Percentiles rank a stretch among this genome's conserved stretches.
Conservation (phyloP, 768 basidiomycete species). For the Hemileccinum impolitum region DNA sequence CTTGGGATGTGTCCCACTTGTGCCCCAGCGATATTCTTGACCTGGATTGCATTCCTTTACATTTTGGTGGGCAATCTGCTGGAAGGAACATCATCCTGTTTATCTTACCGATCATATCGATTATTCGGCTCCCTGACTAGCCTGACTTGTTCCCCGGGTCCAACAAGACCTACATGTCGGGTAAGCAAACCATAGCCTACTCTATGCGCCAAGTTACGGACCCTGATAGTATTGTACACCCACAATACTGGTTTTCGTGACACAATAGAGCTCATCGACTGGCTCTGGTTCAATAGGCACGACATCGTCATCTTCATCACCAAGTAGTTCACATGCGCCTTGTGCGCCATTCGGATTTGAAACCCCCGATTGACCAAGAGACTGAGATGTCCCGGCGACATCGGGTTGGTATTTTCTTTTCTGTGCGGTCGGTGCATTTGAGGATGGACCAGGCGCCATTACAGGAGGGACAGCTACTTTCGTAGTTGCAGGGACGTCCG, state of each 20-base stretch:
- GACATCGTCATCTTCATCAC: slow-evolving; percentile 45
- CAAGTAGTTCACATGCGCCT: slow-evolving; percentile 5
- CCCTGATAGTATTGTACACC: slow-evolving; percentile 84
- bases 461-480: slow-evolving; percentile 13
- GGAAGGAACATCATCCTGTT: not conserved
- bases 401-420: slow-evolving; percentile 44
- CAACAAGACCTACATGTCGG: slow-evolving; percentile 63
- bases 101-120: slow-evolving; percentile 56
- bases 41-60: slow-evolving; percentile 72
- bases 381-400: slow-evolving; percentile 16
- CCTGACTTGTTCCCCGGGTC: slow-evolving; percentile 71
- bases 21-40: slow-evolving; percentile 65
- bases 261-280: slow-evolving; percentile 67
- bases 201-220: slow-evolving; percentile 18
- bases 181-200: slow-evolving; percentile 1
- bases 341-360: slow-evolving; percentile 16
- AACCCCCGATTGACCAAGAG: slow-evolving; percentile 11
- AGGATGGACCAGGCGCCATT: not conserved
- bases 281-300: slow-evolving; percentile 42
- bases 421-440: slow-evolving; percentile 20
- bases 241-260: slow-evolving; percentile 60
- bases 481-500: slow-evolving; percentile 53
- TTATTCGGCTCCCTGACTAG: slow-evolving; percentile 68
- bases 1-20: slow-evolving; percentile 84
- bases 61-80: not conserved